Evolutionary conservation across 108 stramenopile genomes (phyloP).

Genomic region (Hondaea fermentalgiana): DNA sequence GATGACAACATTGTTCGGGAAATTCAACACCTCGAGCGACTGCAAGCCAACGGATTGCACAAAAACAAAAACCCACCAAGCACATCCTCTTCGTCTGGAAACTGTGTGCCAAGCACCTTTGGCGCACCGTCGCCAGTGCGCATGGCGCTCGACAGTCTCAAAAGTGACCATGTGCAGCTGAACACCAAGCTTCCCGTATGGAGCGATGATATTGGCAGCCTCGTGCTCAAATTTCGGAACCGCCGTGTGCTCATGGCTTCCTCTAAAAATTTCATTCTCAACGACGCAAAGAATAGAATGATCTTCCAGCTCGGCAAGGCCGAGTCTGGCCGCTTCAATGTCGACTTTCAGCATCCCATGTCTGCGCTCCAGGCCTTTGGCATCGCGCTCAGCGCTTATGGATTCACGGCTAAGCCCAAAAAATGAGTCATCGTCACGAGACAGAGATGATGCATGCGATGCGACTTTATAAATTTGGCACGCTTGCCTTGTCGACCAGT

Average conservation of each 20-base stretch:
- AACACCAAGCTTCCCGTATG: background rate
- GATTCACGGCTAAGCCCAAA: background rate
- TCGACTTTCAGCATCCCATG: constrained; percentile 26
- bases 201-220: background rate
- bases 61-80: too few species aligned
- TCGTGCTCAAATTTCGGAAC: background rate
- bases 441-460: too few species aligned
- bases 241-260: background rate
- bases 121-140: background rate
- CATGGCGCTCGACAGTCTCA: background rate
- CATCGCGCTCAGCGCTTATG: constrained; percentile 21
- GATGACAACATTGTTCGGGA: background rate
- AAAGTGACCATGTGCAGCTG: background rate
- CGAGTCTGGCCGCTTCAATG: background rate
- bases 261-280: constrained; percentile 17
- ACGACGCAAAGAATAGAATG: background rate
- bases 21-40: too few species aligned
- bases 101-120: too few species aligned
- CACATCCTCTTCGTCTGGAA: too few species aligned
- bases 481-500: too few species aligned
- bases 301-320: constrained; percentile 28
- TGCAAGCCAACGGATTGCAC: too few species aligned
- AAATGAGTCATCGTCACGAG: background rate
- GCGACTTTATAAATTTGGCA: too few species aligned
- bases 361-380: constrained; percentile 31